Percentiles rank a stretch among this genome's conserved stretches.
Evolutionary conservation across 148 eudicot genomes (phyloP).

Genomic region (Vaccinium vitisidaea): DNA sequence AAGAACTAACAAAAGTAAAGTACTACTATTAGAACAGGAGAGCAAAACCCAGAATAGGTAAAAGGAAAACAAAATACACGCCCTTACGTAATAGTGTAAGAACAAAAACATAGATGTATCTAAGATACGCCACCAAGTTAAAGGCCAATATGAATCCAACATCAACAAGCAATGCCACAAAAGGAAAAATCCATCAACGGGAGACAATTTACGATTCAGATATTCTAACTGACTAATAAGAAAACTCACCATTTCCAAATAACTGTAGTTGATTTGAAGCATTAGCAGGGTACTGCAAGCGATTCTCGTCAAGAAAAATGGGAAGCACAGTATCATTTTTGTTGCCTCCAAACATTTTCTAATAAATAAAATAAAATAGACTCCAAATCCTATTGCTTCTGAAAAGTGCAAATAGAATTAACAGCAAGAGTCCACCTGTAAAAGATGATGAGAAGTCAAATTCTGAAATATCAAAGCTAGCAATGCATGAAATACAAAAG

Average conservation of each 20-base stretch:
- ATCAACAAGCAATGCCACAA: not conserved
- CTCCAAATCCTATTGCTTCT: not conserved
- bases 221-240: not conserved
- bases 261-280: conserved; percentile 75
- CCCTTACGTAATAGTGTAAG: not conserved
- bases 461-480: not conserved
- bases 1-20: conserved; percentile 3
- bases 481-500: not conserved
- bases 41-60: not conserved
- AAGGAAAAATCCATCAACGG: not conserved
- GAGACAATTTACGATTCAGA: not conserved
- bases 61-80: conserved; percentile 5
- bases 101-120: not conserved
- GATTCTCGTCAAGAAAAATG: conserved; percentile 59
- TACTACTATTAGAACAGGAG: not conserved
- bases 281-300: conserved; percentile 52
- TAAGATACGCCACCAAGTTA: not conserved
- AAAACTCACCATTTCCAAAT: conserved; percentile 46
- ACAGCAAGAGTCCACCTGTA: conserved; percentile 16
- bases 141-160: not conserved
- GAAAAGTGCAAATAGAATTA: conserved; percentile 5
- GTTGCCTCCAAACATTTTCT: conserved; percentile 72
- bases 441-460: conserved; percentile 1
- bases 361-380: not conserved
- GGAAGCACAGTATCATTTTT: conserved; percentile 50